phyloP scores from a whole-genome alignment of 2,329 filamentous ascomycete genomes.

The Aspergillus sojae region DNA sequence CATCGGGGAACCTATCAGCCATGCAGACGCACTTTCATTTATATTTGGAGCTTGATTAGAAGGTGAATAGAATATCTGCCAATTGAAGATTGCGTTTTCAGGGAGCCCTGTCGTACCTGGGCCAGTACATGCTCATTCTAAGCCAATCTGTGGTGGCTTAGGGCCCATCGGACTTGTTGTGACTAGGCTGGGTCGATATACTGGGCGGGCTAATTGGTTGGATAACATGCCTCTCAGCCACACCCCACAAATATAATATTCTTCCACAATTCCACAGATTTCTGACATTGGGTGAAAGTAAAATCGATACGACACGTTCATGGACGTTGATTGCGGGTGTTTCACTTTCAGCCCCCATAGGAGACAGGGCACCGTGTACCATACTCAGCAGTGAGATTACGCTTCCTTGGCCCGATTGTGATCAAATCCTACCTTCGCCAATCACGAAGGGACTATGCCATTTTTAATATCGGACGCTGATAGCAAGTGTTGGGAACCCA shows the following conservation, averaged over 20 bases:
- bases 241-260: not conserved
- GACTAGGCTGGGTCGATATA: not conserved
- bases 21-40: too few species aligned
- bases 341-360: not conserved
- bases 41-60: too few species aligned
- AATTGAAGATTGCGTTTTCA: fast-evolving
- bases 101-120: not conserved
- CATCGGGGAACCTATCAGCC: too few species aligned
- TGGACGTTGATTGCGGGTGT: not conserved
- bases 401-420: not conserved
- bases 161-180: not conserved
- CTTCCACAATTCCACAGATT: too few species aligned
- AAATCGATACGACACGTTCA: not conserved
- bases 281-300: not conserved
- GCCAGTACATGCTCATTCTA: not conserved
- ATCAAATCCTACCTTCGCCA: fast-evolving
- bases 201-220: too few species aligned
- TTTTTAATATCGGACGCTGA: not conserved
- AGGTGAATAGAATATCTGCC: not conserved
- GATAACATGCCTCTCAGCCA: not conserved
- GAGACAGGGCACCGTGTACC: not conserved
- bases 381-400: not conserved
- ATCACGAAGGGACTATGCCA: too few species aligned
- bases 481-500: not conserved
- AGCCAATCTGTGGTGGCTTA: not conserved